These are phyloP conservation scores for Teratosphaeria nubilosa DNA, from an alignment of 2,329 filamentous ascomycete species.

Conservation along the genomic window DNA sequence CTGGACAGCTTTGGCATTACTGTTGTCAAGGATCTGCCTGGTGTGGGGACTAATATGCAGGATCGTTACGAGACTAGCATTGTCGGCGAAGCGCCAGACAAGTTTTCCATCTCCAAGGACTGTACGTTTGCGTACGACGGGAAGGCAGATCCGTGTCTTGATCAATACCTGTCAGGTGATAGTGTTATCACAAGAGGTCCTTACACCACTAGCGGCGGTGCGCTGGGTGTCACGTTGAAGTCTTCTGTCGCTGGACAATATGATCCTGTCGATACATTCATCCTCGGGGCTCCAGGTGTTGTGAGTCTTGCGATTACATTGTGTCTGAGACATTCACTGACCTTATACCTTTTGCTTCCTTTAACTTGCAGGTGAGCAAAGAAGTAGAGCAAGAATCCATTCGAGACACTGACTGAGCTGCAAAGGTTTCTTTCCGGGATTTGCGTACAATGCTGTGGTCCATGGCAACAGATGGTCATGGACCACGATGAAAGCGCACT, in stretches of 20 bases:
- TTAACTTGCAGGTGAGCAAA: too few relatives aligned
- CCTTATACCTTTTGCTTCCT: not conserved
- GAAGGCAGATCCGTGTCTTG: constrained; percentile 33
- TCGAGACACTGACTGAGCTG: too few relatives aligned
- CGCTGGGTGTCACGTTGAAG: constrained; percentile 36
- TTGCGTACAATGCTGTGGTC: constrained; percentile 32
- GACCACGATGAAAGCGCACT: constrained; percentile 53
- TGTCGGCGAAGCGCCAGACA: constrained; percentile 33
- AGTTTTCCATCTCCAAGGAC: constrained; percentile 13
- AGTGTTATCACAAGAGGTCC: constrained; percentile 26
- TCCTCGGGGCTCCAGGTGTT: constrained; percentile 45
- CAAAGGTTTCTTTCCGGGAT: constrained; percentile 29
- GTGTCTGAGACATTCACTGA: not conserved
- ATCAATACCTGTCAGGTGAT: constrained; percentile 30
- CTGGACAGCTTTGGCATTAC: constrained; percentile 44
- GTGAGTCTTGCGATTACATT: constrained; percentile 24
- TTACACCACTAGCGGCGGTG: constrained; percentile 43
- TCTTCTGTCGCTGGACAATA: constrained; percentile 31
- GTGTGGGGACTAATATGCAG: constrained; percentile 54
- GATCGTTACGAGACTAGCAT: constrained; percentile 50
- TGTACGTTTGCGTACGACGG: constrained; percentile 26
- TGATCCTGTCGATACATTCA: constrained; percentile 44
- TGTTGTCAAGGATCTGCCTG: constrained; percentile 45
- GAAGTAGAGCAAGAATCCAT: too few relatives aligned
- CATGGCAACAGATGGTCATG: constrained; percentile 37